These are phyloP conservation scores for Eucalyptus grandis DNA, from an alignment of 345 rosid genomes.

Conservation along the genomic window DNA sequence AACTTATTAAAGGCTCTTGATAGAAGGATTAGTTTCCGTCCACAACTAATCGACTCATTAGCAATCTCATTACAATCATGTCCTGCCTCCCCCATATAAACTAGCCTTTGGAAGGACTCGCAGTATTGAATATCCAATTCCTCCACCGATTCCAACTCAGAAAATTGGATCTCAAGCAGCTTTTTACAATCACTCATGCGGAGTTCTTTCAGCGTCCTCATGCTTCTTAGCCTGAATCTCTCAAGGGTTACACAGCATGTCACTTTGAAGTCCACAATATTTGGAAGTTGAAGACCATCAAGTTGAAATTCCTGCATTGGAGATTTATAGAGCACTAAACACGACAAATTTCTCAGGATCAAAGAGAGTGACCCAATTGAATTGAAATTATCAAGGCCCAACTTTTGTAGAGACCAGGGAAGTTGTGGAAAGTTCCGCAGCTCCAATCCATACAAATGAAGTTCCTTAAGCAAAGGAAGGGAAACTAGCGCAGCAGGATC, in stretches of 20 bases:
- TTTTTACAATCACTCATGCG: accelerated
- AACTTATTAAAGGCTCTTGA: not conserved
- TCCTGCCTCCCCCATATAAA: not conserved
- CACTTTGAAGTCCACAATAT: not conserved
- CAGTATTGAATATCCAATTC: accelerated
- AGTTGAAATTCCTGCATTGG: not conserved
- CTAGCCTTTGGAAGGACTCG: not conserved
- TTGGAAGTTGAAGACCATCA: not conserved
- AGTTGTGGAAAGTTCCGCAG: not conserved
- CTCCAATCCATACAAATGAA: not conserved
- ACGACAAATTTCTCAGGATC: not conserved
- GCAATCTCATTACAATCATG: not conserved
- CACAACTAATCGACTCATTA: not conserved
- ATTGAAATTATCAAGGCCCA: not conserved
- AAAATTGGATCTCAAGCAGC: not conserved
- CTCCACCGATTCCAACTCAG: not conserved
- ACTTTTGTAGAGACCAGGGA: not conserved
- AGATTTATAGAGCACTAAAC: not conserved
- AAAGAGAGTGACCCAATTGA: not conserved
- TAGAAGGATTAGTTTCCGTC: not conserved
- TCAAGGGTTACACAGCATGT: not conserved
- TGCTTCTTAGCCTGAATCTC: not conserved
- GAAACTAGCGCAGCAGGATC: not conserved
- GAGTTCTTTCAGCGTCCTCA: not conserved
- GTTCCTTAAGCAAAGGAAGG: not conserved